These are phyloP conservation scores for Suillus bovinus DNA, from an alignment of 768 basidiomycete genomes.

Conservation along the genomic window DNA sequence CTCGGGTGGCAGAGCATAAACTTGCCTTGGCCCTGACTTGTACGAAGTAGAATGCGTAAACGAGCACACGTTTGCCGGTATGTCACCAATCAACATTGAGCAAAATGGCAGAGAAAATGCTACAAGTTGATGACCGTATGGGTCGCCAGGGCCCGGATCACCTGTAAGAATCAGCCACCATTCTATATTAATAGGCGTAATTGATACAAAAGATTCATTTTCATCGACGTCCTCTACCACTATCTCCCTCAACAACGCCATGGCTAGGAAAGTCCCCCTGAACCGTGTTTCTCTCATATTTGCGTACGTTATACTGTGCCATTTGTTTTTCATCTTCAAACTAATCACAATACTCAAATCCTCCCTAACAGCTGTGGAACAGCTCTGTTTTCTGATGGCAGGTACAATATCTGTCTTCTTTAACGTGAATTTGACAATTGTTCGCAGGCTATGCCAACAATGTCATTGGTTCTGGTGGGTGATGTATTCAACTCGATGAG, in stretches of 20 bases:
- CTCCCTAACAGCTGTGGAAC: conserved; percentile 67
- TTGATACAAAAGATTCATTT: neutral
- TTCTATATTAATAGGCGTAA: neutral
- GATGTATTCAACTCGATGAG: neutral
- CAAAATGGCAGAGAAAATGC: conserved; percentile 1
- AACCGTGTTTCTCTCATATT: conserved; percentile 80
- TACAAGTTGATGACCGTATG: neutral
- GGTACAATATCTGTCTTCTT: neutral
- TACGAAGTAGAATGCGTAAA: neutral
- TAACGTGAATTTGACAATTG: conserved; percentile 5
- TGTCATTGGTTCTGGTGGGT: conserved; percentile 74
- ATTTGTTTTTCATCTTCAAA: neutral
- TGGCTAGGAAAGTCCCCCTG: conserved; percentile 23
- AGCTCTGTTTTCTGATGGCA: conserved; percentile 85
- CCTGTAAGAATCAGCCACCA: neutral
- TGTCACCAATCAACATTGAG: neutral
- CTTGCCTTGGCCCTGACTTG: no score
- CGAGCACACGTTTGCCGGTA: neutral
- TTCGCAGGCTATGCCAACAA: conserved; percentile 74
- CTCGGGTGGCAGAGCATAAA: neutral
- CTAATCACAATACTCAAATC: conserved; percentile 4
- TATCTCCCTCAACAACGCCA: conserved; percentile 11
- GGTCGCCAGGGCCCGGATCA: neutral
- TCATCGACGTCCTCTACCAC: neutral
- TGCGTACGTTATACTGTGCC: conserved; percentile 54